A percentile compares a stretch with the other conserved stretches of the same genome.
Evolutionary conservation across 192 early-diverging fungal species (phyloP).

Genomic region (Coemansia sp.): DNA sequence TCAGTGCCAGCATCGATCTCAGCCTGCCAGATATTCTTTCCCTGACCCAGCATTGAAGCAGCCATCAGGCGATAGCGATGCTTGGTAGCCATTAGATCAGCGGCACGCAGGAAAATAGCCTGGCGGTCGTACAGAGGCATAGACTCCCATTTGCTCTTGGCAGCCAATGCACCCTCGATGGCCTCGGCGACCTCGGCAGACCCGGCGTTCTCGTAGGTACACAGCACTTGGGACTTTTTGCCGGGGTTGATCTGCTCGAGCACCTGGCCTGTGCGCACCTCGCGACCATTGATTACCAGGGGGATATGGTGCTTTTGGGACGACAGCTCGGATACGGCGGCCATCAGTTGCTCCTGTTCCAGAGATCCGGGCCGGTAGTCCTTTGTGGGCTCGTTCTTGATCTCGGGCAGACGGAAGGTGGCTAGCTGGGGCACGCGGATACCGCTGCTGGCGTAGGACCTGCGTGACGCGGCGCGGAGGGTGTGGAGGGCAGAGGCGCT

Average conservation of each 20-base stretch:
- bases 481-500: constrained; percentile 5
- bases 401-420: constrained; percentile 74
- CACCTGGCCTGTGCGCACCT: constrained; percentile 66
- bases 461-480: constrained; percentile 10
- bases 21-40: constrained; percentile 98
- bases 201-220: constrained; percentile 82
- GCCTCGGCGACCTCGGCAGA: constrained; percentile 68
- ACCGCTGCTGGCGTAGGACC: constrained; percentile 11
- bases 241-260: constrained; percentile 77
- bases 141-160: constrained; percentile 86
- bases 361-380: constrained; percentile 71
- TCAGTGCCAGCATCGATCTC: constrained; percentile 99
- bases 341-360: constrained; percentile 70
- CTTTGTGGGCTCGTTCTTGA: constrained; percentile 85
- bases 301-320: constrained; percentile 70
- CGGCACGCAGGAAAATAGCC: constrained; percentile 97
- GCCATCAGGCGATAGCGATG: constrained; percentile 91
- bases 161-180: constrained; percentile 80
- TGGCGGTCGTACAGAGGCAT: constrained; percentile 92
- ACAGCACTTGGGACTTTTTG: constrained; percentile 75
- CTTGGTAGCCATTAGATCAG: constrained; percentile 84
- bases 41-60: constrained; percentile 96
- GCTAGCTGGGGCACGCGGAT: constrained; percentile 63
- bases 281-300: constrained; percentile 78
- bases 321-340: constrained; percentile 74